A percentile compares a stretch with the other conserved stretches of the same genome.
Evolutionary conservation across 1,139 yeast genomes (phyloP).

Genomic region (Pneumocystis sp.): DNA sequence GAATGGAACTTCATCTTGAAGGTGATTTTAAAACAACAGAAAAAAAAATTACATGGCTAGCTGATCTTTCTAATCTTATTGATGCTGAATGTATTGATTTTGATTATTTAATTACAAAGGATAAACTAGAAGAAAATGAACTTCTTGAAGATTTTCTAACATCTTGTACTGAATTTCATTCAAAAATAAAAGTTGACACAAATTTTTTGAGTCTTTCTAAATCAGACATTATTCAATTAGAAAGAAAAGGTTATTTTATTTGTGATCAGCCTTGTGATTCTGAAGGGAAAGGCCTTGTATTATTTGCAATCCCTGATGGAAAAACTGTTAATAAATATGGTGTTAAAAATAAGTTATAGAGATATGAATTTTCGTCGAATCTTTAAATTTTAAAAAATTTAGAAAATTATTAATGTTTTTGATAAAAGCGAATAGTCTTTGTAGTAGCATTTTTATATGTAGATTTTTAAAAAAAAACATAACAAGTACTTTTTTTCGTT

Average conservation of each 20-base stretch:
- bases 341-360: conserved; percentile 35
- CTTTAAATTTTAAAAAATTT: background rate
- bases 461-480: background rate
- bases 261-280: conserved; percentile 45
- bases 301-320: conserved; percentile 95
- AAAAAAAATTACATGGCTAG: conserved; percentile 91
- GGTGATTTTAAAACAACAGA: conserved; percentile 97
- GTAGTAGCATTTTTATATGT: background rate
- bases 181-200: conserved; percentile 64
- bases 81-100: conserved; percentile 75
- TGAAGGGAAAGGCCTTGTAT: conserved; percentile 44
- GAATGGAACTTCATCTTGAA: conserved; percentile 74
- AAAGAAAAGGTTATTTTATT: conserved; percentile 92
- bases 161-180: conserved; percentile 71
- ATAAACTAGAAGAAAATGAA: conserved; percentile 89
- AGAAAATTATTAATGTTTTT: background rate
- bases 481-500: background rate
- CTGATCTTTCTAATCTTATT: conserved; percentile 50
- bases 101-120: conserved; percentile 91
- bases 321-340: conserved; percentile 76
- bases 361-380: background rate
- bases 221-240: conserved; percentile 86
- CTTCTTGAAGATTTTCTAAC: conserved; percentile 87
- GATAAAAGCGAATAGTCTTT: background rate
- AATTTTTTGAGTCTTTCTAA: conserved; percentile 62